Evolutionary conservation across 2,329 filamentous ascomycete genomes (phyloP), one percentile per base, ranked within the genome.

Genomic region (Zasmidium citrigriseum): DNA sequence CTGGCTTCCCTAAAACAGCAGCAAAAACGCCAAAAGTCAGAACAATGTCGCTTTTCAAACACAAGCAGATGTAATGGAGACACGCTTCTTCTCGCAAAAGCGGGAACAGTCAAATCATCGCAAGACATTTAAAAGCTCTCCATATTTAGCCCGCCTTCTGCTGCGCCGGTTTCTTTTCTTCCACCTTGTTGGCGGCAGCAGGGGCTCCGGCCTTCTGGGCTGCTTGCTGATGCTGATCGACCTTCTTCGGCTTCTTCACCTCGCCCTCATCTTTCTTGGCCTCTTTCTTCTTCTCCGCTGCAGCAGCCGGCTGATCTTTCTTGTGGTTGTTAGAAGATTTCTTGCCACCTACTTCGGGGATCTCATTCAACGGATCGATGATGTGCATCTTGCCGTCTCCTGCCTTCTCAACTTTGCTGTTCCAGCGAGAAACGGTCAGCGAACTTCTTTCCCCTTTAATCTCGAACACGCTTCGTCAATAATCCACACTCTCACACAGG

Each of bases 401-500:
- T 54, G 51, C 54, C 52, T 61, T 46, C 58, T 58, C 50, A 44
- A 41, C 50, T 44, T 57, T 63, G 58, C 60, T 65, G 58, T 60
- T 65, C 47, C 41, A 67, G 51, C 48, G 61, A 50, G 58, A 64
- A 65, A 38, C 54, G 58, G 60, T 68, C 64, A 65, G 66, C 60
- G 54, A 67, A 67, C 52, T 63, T 56, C 56, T 58, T 64, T 45
- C 64, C 63, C 55, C 66, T 67, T n/a, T 55, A 46, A 55, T 46
- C 16, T 18, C 38, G 51, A 51, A 46, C 21, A 57, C 5, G 55
- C 24, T 34, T 44, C 44, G 52, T 53, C 52, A 55, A 54, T 44
- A 52, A 9, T 46, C 51, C 53, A 41, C 34, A 41, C 54, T 45
- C 22, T 46, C 46, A 54, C 53, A 51, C 46, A 56, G 44, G 34